Evolutionary conservation across 1,284 basidiomycete species (phyloP).

Genomic region (Ceratobasidium sp.): DNA sequence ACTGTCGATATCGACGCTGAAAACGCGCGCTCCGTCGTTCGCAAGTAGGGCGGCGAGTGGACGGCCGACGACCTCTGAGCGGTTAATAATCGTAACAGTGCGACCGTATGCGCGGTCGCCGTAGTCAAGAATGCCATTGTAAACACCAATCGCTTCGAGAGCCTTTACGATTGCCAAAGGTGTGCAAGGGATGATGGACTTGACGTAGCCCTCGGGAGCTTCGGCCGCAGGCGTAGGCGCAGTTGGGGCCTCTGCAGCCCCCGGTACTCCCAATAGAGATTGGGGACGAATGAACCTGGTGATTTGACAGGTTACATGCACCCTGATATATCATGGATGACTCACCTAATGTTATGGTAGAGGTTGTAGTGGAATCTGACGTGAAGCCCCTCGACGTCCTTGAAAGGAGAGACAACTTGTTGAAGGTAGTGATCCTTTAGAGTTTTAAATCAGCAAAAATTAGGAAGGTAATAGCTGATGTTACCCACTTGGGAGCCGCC

Average conservation of each 20-base stretch:
- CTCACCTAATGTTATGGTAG: constrained; percentile 79
- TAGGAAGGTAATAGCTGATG: constrained; percentile 44
- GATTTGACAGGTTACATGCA: constrained; percentile 51
- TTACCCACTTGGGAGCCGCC: constrained; percentile 74
- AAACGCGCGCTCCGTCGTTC: constrained; percentile 94
- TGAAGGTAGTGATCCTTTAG: constrained; percentile 93
- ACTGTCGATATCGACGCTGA: constrained; percentile 93
- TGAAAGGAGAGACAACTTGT: constrained; percentile 92
- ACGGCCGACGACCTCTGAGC: constrained; percentile 95
- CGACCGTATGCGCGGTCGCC: constrained; percentile 95
- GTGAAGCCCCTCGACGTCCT: constrained; percentile 97
- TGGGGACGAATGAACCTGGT: constrained; percentile 77
- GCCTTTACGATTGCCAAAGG: constrained; percentile 96
- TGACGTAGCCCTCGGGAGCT: constrained; percentile 78
- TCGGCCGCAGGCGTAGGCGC: constrained; percentile 39
- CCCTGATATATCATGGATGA: neutral
- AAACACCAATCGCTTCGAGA: constrained; percentile 88
- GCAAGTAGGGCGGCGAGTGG: constrained; percentile 92
- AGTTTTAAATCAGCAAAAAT: constrained; percentile 35
- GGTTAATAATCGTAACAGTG: constrained; percentile 93
- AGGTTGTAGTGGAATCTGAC: constrained; percentile 97
- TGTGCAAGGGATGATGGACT: constrained; percentile 96
- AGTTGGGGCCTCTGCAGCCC: constrained; percentile 28
- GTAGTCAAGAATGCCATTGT: constrained; percentile 90
- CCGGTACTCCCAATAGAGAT: constrained; percentile 59